Evolutionary conservation across 306 rosid genomes (phyloP), one percentile per base, ranked within the genome.

Genomic region (Pueraria montana): DNA sequence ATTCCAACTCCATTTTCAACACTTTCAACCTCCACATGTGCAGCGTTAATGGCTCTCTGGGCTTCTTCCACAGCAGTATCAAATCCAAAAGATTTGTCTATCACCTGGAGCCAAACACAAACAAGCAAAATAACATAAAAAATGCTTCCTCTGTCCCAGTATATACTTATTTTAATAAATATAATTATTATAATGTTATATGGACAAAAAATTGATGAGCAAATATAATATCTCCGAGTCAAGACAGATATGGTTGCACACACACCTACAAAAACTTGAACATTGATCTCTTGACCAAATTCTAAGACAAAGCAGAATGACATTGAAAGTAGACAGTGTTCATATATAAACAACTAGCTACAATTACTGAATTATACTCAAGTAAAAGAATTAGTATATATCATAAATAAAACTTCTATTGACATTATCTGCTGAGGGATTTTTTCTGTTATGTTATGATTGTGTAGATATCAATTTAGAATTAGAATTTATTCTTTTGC

Each of bases 31-130:
- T 95, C 99, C 38, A 95, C 97, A 74, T 95, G 99, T 55, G 99
- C 98, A 74, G 99, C 99, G 24, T 92, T 87, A 59, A 95, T 93
- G 71, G 99, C 99, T 83, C 99, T 89, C 79, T 93, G 99, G 68
- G 99, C 98, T 93, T 95, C 99, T 90, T 95, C 97, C 78, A 93
- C 99, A 64, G 98, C 98, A 78, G 98, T 93, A 79, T 95, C 99
- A 83, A 95, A 95, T 73, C 99, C 99, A 91, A 95, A 95, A 79
- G 99, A 93, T 86, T 87, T 95, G 91, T 95, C 99, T 85, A 95
- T 95, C 78, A 95, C 99, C 99, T 95, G 80, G 77, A 85, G 40
- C 74, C 80, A 86, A 87, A 74, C 76, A 79, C 74, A 86, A 86
- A 72, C 76, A 76, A 77, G 85, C 24, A 80, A 63, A 64, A 83